Conservation (phyloP, 495 filamentous ascomycete genomes). For the Penicillium manginii region DNA sequence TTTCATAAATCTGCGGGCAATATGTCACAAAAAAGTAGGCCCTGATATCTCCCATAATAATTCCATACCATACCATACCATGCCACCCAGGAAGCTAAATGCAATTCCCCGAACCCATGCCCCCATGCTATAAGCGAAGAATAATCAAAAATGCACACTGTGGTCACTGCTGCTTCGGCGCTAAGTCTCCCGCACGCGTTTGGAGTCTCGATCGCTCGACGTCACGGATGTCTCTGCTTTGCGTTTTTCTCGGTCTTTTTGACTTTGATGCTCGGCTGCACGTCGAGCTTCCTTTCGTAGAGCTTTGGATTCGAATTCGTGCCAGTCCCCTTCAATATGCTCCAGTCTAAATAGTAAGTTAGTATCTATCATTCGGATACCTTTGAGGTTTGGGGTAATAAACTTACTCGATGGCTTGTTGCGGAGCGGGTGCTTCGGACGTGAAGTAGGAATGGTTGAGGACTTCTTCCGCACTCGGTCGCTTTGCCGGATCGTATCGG, state of each 20-base stretch:
- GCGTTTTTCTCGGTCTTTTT: slow-evolving; percentile 58
- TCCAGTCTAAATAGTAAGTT: slow-evolving; percentile 61
- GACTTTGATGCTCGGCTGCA: slow-evolving; percentile 51
- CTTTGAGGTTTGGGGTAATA: not conserved
- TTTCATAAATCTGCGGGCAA: slow-evolving; percentile 16
- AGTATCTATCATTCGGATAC: slow-evolving; percentile 7
- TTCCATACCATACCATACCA: not conserved
- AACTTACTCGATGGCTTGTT: slow-evolving; percentile 82
- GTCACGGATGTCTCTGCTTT: slow-evolving; percentile 36
- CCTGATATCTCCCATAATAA: slow-evolving; percentile 13
- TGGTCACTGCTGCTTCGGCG: not conserved
- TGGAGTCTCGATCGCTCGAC: slow-evolving; percentile 44
- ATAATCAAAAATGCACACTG: not conserved
- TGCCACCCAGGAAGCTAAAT: slow-evolving; percentile 20
- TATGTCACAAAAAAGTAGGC: slow-evolving; percentile 30
- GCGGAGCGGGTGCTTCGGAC: slow-evolving; percentile 76
- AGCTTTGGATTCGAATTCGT: slow-evolving; percentile 98
- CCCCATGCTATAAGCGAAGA: slow-evolving; percentile 9
- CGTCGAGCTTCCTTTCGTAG: slow-evolving; percentile 80
- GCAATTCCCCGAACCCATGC: slow-evolving; percentile 21
- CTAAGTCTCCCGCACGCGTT: slow-evolving; percentile 33
- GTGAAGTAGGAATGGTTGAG: slow-evolving; percentile 89
- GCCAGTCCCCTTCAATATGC: slow-evolving; percentile 92
- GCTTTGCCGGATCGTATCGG: slow-evolving; percentile 80
- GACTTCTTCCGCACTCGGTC: slow-evolving; percentile 84